phyloP scores from a whole-genome alignment of 495 filamentous ascomycete genomes.

The Massariosphaeria phaeospora region DNA sequence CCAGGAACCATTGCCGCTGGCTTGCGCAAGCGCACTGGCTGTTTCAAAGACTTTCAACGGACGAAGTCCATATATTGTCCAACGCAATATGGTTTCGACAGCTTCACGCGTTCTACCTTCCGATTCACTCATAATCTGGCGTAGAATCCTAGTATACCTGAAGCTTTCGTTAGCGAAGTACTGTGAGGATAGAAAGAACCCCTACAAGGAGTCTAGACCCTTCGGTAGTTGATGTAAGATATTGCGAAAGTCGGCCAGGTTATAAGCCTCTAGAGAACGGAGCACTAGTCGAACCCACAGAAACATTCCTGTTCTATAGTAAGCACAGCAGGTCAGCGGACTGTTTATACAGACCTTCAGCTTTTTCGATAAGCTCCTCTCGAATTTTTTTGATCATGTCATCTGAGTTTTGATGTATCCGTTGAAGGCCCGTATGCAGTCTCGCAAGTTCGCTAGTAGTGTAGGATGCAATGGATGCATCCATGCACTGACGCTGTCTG shows the following conservation, averaged over 20 bases:
- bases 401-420: not conserved
- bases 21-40: not conserved
- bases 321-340: not conserved
- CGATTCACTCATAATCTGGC: too few species aligned
- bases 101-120: too few species aligned
- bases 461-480: not conserved
- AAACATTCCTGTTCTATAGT: conserved; percentile 9
- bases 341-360: not conserved
- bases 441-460: not conserved
- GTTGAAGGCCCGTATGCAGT: not conserved
- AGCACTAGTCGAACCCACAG: conserved; percentile 8
- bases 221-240: too few species aligned
- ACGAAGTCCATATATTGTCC: too few species aligned
- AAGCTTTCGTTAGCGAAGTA: too few species aligned
- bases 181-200: too few species aligned
- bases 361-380: not conserved
- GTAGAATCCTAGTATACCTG: too few species aligned
- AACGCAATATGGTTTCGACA: too few species aligned
- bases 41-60: not conserved
- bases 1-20: not conserved
- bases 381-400: too few species aligned
- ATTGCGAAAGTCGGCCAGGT: too few species aligned
- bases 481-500: not conserved
- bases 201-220: too few species aligned
- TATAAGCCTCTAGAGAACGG: too few species aligned